Conservation (phyloP, 108 stramenopile genomes). For the Skeletonema tropicum region DNA sequence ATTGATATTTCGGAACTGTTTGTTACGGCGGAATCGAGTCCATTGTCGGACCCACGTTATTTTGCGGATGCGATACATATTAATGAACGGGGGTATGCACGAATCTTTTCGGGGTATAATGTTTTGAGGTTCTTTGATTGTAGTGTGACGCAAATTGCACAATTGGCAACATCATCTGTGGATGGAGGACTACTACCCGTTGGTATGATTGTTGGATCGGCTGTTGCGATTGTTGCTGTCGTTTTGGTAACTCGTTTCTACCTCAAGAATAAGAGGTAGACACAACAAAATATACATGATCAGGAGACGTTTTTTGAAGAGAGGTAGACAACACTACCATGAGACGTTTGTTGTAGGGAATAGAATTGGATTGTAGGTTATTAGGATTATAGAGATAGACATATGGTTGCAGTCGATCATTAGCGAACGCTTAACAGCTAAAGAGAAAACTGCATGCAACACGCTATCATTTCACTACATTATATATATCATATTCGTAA, state of each 20-base stretch:
- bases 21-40: not conserved
- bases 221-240: not conserved
- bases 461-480: no score
- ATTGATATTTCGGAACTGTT: not conserved
- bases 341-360: not conserved
- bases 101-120: not conserved
- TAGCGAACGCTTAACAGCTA: no score
- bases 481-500: not conserved
- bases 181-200: not conserved
- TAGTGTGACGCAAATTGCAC: not conserved
- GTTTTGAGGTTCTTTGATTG: not conserved
- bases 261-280: not conserved
- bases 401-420: no score
- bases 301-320: no score
- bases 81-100: not conserved
- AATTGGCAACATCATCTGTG: not conserved
- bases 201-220: not conserved
- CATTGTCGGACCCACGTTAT: not conserved
- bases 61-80: constrained; percentile 1
- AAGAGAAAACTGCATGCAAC: no score
- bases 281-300: no score
- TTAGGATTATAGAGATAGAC: no score
- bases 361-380: no score
- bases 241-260: not conserved
- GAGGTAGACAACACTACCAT: not conserved